Evolutionary conservation across 2,329 filamentous ascomycete genomes (phyloP), one percentile per base, ranked within the genome.

Genomic region (Epichloe typhina): DNA sequence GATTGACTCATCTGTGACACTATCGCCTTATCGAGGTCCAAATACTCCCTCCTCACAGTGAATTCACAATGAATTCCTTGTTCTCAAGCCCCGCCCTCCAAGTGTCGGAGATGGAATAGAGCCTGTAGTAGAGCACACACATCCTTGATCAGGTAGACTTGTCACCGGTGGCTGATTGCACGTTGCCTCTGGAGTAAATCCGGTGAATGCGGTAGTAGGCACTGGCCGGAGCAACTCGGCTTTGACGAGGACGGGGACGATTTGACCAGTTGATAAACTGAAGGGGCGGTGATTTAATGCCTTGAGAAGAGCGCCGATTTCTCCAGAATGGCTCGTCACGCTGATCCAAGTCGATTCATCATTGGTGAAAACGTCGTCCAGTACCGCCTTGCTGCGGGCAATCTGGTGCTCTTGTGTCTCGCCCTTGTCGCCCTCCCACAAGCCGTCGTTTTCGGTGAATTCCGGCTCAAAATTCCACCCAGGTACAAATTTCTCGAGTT

Each of bases 211-310:
- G 21, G 62, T 65, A n/a, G 61, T 60, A 3, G 59, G 58, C 7
- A 61, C 54, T n/a, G 59, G 54, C 5, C 53, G 46, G 0, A 69
- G 52, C 42, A 69, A 74, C 56, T 77, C 71, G 1, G 76, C 80
- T 64, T 76, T 79, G 36, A 87, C 76, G 1, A 87, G 70, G 2
- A 84, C 80, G 0, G 83, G 82, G 31, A 87, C 82, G 7, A 83
- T 75, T 52, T 80, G 76, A 8, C 84, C 83, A 0, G 84, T 88
- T n/a, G 69, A 70, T 12, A 87, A 68, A 2, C 68, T 63, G 61
- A 86, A 87, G 3, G 65, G 55, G n/a, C 75, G 73, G 58, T 87
- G 83, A 47, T 75, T 74, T 4, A 86, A 64, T 0, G 79, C 79
- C 48, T 68, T 59, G 3, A 82, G 69, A 23, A 80, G 64, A 50